Evolutionary conservation across 1,284 basidiomycete genomes (phyloP), one percentile per base, ranked within the genome.

Genomic region (Heterobasidion occidentale): DNA sequence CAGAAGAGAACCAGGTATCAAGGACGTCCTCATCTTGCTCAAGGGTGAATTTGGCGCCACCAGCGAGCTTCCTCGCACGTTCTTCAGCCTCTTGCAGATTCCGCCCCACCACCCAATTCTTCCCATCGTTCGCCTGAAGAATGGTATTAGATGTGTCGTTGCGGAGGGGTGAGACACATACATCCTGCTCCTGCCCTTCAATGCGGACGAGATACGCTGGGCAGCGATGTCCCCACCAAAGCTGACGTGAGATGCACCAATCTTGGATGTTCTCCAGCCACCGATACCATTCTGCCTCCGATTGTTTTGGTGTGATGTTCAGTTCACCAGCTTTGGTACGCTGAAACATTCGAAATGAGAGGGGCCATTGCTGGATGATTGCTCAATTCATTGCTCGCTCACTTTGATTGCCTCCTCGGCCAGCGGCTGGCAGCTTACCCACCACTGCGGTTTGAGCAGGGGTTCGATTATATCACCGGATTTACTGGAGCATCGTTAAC

Each of bases 1-100:
- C 97, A 53, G 95, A 98, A 0, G 94, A 98, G 77, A 99, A 99
- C 96, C 97, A 99, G 0, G 96, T 99, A 74, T 99, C 97, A 15
- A 99, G 82, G 1, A 99, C 97, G 67, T 99, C 97, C 59, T 95
- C 92, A 65, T 99, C 97, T 71, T 99, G 97, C 68, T 90, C 84
- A 9, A 99, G 77, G 1, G 79, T 84, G 71, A 90, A 99, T 57
- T 77, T 78, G 45, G 77, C 77, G 36, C 86, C 88, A 20, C 75
- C 79, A 14, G 93, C 95, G 42, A 94, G 70, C 59, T 77, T 77
- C 64, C 81, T 78, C 2, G 93, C 97, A 46, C 92, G 84, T 60
- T 80, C 81, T 9, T 83, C 83, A 3, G 94, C 97, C 70, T 98
- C 84, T 62, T 92, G 90, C 7, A 79, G 62, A 0, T 79, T 86